phyloP scores from a whole-genome alignment of 2,329 filamentous ascomycete species.

The Coniella lustricola region DNA sequence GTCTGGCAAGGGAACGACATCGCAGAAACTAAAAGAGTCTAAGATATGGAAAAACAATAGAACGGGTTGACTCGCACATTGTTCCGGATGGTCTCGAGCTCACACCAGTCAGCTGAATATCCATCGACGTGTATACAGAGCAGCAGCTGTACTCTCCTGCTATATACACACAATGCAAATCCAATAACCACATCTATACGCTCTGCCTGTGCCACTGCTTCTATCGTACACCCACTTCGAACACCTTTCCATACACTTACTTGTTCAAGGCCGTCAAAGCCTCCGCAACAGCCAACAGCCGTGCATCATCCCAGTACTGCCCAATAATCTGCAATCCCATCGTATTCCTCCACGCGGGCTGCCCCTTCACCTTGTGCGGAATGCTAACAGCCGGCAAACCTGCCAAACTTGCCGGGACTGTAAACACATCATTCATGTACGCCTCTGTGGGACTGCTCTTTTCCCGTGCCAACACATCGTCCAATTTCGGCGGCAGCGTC shows the following conservation, averaged over 20 bases:
- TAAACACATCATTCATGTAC: slow-evolving; percentile 93
- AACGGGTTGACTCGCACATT: too few species aligned
- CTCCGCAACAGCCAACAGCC: slow-evolving; percentile 53
- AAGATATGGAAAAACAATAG: too few species aligned
- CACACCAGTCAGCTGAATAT: too few species aligned
- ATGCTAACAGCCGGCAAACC: slow-evolving; percentile 85
- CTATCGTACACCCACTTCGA: neutral
- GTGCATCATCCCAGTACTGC: slow-evolving; percentile 71
- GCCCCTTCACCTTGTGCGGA: slow-evolving; percentile 45
- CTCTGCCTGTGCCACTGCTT: too few species aligned
- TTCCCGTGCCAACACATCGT: slow-evolving; percentile 34
- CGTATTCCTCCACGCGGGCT: slow-evolving; percentile 24
- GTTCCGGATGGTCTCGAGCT: too few species aligned
- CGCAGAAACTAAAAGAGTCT: too few species aligned
- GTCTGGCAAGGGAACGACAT: too few species aligned
- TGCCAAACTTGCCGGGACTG: slow-evolving; percentile 87
- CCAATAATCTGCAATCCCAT: slow-evolving; percentile 68
- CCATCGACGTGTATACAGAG: too few species aligned
- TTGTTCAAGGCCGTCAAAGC: slow-evolving; percentile 25
- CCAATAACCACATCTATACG: too few species aligned
- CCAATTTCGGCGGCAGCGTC: slow-evolving; percentile 39
- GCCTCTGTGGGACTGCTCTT: slow-evolving; percentile 55
- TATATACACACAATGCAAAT: too few species aligned
- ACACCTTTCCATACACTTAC: neutral
- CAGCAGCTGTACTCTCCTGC: too few species aligned